Conservation (phyloP, 2,329 filamentous ascomycete species). For the Scytalidium lignicola region DNA sequence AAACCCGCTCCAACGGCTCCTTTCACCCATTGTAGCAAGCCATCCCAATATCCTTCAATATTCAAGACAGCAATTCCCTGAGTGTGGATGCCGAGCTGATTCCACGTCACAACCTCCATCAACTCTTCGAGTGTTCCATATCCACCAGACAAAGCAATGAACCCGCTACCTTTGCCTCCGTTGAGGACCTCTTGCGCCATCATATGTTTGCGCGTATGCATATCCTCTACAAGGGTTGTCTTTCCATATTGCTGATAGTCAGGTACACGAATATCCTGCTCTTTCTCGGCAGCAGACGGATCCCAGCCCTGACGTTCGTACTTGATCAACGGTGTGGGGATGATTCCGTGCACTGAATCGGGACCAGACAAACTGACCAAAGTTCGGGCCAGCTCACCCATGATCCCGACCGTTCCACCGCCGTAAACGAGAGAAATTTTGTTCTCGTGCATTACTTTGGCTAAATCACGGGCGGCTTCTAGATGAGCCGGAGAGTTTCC, state of each 20-base stretch:
- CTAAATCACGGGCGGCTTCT: slow-evolving; percentile 72
- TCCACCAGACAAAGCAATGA: slow-evolving; percentile 82
- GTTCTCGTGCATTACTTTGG: slow-evolving; percentile 65
- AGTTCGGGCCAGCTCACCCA: slow-evolving; percentile 82
- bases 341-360: slow-evolving; percentile 82
- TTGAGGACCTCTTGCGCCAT: slow-evolving; percentile 86
- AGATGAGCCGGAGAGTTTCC: slow-evolving; percentile 72
- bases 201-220: slow-evolving; percentile 92
- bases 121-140: slow-evolving; percentile 97
- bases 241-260: slow-evolving; percentile 63
- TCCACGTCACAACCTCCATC: slow-evolving; percentile 89
- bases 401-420: slow-evolving; percentile 88
- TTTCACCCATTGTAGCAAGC: slow-evolving; percentile 74
- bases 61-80: slow-evolving; percentile 78
- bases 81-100: slow-evolving; percentile 89
- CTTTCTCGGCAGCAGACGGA: slow-evolving; percentile 34
- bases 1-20: slow-evolving; percentile 74
- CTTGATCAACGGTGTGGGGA: slow-evolving; percentile 77
- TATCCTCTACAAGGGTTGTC: slow-evolving; percentile 86
- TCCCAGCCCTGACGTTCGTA: slow-evolving; percentile 62
- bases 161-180: slow-evolving; percentile 78
- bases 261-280: slow-evolving; percentile 26
- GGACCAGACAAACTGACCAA: slow-evolving; percentile 81
- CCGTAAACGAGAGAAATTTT: slow-evolving; percentile 88
- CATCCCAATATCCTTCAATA: slow-evolving; percentile 88